These are phyloP conservation scores for Cyathus olla DNA, from an alignment of 1,284 basidiomycete genomes.

Conservation along the genomic window DNA sequence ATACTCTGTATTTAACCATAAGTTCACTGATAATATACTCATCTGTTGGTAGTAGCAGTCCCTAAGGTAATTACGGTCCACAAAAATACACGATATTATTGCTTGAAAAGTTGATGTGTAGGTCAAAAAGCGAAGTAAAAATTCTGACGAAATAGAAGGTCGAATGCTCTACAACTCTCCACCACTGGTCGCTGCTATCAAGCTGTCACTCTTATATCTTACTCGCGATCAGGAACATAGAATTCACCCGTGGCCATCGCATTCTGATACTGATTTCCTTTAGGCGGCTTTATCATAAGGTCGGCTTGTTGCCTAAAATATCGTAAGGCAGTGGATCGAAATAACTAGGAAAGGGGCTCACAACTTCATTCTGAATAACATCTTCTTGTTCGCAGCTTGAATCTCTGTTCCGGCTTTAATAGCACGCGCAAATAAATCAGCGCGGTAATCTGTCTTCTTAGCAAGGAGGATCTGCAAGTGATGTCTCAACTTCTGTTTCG, in stretches of 20 bases:
- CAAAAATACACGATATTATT: too few species aligned
- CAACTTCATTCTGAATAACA: conserved; percentile 83
- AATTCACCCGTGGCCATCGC: neutral
- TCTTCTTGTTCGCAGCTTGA: conserved; percentile 77
- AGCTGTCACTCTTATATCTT: too few species aligned
- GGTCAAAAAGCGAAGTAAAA: too few species aligned
- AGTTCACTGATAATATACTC: too few species aligned
- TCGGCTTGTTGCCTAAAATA: conserved; percentile 69
- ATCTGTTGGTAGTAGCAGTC: too few species aligned
- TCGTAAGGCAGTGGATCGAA: neutral
- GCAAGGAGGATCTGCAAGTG: conserved; percentile 73
- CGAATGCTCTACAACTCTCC: too few species aligned
- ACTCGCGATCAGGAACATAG: too few species aligned
- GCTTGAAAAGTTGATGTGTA: too few species aligned
- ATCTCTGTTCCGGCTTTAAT: conserved; percentile 79
- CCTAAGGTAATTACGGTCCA: too few species aligned
- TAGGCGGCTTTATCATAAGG: conserved; percentile 49
- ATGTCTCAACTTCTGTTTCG: neutral
- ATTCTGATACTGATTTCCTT: conserved; percentile 18
- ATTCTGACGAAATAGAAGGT: too few species aligned
- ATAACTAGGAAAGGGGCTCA: conserved; percentile 46
- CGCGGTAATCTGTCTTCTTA: conserved; percentile 78
- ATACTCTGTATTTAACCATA: too few species aligned
- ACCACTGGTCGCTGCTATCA: too few species aligned
- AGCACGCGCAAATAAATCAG: conserved; percentile 78